Evolutionary conservation across 139 green algal species (phyloP).

Genomic region (Closterium sp.): DNA sequence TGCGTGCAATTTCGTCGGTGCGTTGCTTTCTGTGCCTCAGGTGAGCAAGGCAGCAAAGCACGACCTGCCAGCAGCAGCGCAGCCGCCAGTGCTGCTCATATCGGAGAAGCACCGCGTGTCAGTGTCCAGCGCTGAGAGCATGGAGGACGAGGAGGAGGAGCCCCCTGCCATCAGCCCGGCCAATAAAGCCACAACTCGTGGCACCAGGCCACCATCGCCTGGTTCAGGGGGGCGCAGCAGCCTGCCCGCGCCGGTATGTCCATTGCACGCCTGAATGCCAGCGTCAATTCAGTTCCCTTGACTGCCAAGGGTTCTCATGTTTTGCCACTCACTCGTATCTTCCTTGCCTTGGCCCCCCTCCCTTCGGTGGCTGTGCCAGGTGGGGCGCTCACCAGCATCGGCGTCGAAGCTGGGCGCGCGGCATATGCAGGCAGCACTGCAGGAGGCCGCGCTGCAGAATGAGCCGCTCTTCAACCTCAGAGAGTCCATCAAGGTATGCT

Average conservation of each 20-base stretch:
- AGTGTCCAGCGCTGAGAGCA: neutral
- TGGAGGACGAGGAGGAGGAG: neutral
- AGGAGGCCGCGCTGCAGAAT: constrained; percentile 1
- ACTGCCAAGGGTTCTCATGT: neutral
- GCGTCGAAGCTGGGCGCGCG: neutral
- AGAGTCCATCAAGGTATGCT: constrained; percentile 34
- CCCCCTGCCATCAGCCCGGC: neutral
- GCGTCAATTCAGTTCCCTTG: neutral
- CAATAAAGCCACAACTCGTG: neutral
- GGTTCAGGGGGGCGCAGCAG: neutral
- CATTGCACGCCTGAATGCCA: neutral
- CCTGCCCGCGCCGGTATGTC: neutral
- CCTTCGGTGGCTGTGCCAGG: neutral
- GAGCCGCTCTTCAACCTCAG: constrained; percentile 28
- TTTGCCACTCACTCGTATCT: neutral
- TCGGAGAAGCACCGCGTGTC: constrained; percentile 22
- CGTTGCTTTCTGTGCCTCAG: neutral
- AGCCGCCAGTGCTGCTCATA: neutral
- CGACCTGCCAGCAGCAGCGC: constrained; percentile 2
- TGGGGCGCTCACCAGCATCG: neutral
- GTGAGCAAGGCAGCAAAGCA: constrained; percentile 13
- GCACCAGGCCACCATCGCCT: neutral
- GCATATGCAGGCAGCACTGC: neutral
- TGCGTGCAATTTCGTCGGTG: neutral
- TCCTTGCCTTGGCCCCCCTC: neutral